Evolutionary conservation across 2,329 filamentous ascomycete species (phyloP), one percentile per base, ranked within the genome.

Genomic region (Arthrobotrys conoides): DNA sequence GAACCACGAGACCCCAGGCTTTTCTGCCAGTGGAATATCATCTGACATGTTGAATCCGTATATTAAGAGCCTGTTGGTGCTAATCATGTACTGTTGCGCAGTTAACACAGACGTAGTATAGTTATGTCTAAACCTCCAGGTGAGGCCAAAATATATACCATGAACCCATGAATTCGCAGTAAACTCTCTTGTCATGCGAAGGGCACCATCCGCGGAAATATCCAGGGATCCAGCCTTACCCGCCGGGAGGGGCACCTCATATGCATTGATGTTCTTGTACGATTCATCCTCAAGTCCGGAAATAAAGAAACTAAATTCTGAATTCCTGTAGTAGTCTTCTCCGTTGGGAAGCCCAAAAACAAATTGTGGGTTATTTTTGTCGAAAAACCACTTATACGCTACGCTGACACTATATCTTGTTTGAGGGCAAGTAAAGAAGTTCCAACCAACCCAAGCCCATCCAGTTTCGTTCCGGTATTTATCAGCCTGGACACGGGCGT

Each of bases 321-420:
- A 61, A 9, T 61, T 22, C 20, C 10, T 27, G 36, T 44, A 44
- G 8, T 20, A 59, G n/a, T 9, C 5, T n/a, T 9, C 12, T 18
- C 3, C 8, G 5, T 33, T 4, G 14, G 3, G 12, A 16, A 14
- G 3, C 1, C 14, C 20, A 20, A 1, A 20, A 5, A 3, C 33
- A 1, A 2, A 38, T n/a, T 61, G 36, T 27, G n/a, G 57, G 12
- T 44, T 44, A 10, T 16, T n/a, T 16, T n/a, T 44, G 8, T 61
- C 57, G 16, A 8, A 46, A 5, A 36, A 30, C 67, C 61, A 77
- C 20, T 71, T 77, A 33, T 77, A 77, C 16, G 49, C n/a, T 0
- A 77, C 18, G 3, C 53, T 63, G 12, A 68, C 12, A 12, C 51
- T 61, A 46, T 77, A 77, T 6, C 10, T 18, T 4, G 36, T 36